phyloP scores from a whole-genome alignment of 1,139 yeast genomes.

The Pichia sp. region DNA sequence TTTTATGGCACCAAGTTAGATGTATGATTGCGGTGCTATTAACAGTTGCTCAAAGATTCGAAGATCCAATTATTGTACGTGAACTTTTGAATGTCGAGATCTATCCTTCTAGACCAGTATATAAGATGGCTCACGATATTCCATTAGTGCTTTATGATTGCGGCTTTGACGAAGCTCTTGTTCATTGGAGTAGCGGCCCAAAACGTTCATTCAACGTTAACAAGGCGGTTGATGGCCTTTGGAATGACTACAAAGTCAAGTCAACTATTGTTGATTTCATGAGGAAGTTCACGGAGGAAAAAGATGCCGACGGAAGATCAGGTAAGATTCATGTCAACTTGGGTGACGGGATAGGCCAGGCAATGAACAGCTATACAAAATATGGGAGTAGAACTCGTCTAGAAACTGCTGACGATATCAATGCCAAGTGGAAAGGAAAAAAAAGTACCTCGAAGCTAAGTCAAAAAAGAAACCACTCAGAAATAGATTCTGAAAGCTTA shows the following conservation, averaged over 20 bases:
- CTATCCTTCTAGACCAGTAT: constrained; percentile 69
- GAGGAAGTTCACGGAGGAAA: constrained; percentile 30
- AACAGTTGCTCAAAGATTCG: constrained; percentile 74
- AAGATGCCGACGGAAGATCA: constrained; percentile 27
- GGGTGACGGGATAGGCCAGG: constrained; percentile 72
- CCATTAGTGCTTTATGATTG: constrained; percentile 89
- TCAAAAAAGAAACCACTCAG: constrained; percentile 9
- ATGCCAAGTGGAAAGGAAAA: constrained; percentile 49
- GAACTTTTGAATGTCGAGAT: constrained; percentile 55
- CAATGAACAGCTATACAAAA: constrained; percentile 53
- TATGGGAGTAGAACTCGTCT: constrained; percentile 42
- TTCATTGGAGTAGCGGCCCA: constrained; percentile 55
- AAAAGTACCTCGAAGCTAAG: not conserved
- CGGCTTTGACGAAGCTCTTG: constrained; percentile 49
- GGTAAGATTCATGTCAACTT: constrained; percentile 40
- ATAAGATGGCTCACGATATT: constrained; percentile 88
- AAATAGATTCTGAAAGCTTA: not conserved
- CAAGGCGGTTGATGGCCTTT: constrained; percentile 25
- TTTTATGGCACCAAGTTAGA: constrained; percentile 97
- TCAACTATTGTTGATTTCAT: constrained; percentile 34
- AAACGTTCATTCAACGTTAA: constrained; percentile 22
- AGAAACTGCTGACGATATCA: constrained; percentile 59
- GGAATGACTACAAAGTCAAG: constrained; percentile 37
- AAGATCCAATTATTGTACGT: constrained; percentile 51
- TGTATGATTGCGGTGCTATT: constrained; percentile 88